Evolutionary conservation across 2,329 filamentous ascomycete genomes (phyloP).

Genomic region (Aureobasidium sp.): DNA sequence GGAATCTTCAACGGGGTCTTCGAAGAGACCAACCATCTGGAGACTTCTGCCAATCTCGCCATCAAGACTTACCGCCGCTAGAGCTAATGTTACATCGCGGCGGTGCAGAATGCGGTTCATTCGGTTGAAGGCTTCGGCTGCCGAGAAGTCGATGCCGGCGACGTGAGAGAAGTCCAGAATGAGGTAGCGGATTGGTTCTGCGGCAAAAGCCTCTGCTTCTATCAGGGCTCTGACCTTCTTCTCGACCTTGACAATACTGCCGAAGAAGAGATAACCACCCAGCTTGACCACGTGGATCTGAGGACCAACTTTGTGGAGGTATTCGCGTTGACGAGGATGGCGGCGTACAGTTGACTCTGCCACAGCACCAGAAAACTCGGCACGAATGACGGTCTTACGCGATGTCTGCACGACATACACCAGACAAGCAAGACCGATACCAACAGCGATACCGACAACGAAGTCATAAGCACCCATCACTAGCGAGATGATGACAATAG

Average conservation of each 20-base stretch:
- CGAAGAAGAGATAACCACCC: constrained; percentile 97
- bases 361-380: constrained; percentile 89
- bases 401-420: constrained; percentile 95
- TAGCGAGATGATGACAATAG: constrained; percentile 87
- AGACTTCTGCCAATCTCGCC: constrained; percentile 82
- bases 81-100: constrained; percentile 80
- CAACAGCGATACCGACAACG: constrained; percentile 91
- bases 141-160: constrained; percentile 94
- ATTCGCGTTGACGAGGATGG: constrained; percentile 89
- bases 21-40: constrained; percentile 84
- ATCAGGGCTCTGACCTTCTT: constrained; percentile 85
- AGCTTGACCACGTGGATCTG: constrained; percentile 95
- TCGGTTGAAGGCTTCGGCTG: constrained; percentile 93
- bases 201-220: constrained; percentile 81
- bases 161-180: constrained; percentile 92
- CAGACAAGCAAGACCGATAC: constrained; percentile 91
- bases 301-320: constrained; percentile 83
- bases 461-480: constrained; percentile 99
- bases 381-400: constrained; percentile 86
- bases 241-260: constrained; percentile 96
- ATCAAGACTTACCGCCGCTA: constrained; percentile 84
- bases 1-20: constrained; percentile 74
- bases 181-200: constrained; percentile 87
- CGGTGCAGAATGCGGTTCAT: constrained; percentile 86
- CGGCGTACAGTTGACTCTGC: constrained; percentile 93